Evolutionary conservation across 1,284 basidiomycete species (phyloP).

Genomic region (Ceratorhiza oryzae-sativae): DNA sequence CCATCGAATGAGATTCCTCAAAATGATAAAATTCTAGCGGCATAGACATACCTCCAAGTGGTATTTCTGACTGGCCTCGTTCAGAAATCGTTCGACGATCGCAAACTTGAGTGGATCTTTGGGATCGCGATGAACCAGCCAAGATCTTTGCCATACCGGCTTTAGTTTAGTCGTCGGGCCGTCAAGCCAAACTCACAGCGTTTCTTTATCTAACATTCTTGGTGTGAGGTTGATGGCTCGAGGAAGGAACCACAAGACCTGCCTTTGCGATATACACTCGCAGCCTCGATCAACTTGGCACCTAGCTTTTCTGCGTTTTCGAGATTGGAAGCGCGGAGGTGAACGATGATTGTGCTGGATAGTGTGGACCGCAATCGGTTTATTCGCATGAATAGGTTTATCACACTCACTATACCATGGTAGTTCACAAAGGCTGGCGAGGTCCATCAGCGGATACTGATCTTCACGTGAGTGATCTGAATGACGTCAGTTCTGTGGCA

Average conservation of each 20-base stretch:
- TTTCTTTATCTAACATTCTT: not conserved
- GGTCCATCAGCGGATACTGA: no score
- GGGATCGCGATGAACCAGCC: slow-evolving; percentile 23
- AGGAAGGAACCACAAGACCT: not conserved
- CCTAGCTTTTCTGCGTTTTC: slow-evolving; percentile 9
- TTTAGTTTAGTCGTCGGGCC: not conserved
- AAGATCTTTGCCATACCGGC: not conserved
- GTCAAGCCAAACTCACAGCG: not conserved
- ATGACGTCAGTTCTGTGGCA: no score
- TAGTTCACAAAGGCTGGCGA: no score
- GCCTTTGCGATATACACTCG: slow-evolving; percentile 12
- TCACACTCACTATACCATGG: no score
- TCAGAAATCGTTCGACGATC: slow-evolving; percentile 12
- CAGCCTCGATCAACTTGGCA: slow-evolving; percentile 13
- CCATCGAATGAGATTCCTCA: not conserved
- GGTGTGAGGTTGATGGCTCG: not conserved
- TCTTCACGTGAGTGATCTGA: no score
- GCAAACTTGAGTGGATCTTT: slow-evolving; percentile 19
- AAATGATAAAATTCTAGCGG: not conserved
- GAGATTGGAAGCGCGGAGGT: not conserved
- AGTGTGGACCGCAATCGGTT: no score
- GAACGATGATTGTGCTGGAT: slow-evolving; percentile 13
- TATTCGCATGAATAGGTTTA: no score
- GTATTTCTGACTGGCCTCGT: slow-evolving; percentile 15
- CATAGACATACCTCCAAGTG: not conserved